phyloP scores from a whole-genome alignment of 2,329 filamentous ascomycete genomes.

The Lecanicillium sp. region DNA sequence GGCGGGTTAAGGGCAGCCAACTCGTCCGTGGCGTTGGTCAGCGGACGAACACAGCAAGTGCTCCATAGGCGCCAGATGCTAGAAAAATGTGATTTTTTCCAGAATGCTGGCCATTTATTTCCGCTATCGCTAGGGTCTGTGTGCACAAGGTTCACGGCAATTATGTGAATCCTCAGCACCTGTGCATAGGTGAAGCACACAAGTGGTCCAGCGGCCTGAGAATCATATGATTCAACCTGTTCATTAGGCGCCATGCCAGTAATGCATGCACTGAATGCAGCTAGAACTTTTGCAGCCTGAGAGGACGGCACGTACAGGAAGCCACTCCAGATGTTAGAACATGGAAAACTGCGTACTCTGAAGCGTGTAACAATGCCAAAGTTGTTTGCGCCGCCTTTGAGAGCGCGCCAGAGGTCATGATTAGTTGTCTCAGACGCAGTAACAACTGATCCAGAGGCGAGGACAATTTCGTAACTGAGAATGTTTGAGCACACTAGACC shows the following conservation, averaged over 20 bases:
- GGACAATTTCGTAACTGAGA: conserved; percentile 25
- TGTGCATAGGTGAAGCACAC: neutral
- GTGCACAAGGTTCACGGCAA: neutral
- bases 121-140: neutral
- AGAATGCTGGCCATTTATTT: neutral
- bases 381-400: conserved; percentile 37
- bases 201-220: neutral
- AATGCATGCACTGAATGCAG: neutral
- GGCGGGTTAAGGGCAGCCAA: neutral
- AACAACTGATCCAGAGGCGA: conserved; percentile 30
- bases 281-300: neutral
- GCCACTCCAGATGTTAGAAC: conserved; percentile 5
- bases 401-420: conserved; percentile 27
- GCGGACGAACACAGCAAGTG: neutral
- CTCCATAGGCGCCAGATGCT: neutral
- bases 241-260: neutral
- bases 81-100: neutral
- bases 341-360: conserved; percentile 18
- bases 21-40: neutral
- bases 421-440: conserved; percentile 26
- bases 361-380: conserved; percentile 30
- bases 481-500: conserved; percentile 4
- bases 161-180: no score
- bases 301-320: neutral
- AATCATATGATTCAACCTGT: neutral